Evolutionary conservation across 2,329 filamentous ascomycete species (phyloP), one percentile per base, ranked within the genome.

Genomic region (Fusarium drepaniforme): DNA sequence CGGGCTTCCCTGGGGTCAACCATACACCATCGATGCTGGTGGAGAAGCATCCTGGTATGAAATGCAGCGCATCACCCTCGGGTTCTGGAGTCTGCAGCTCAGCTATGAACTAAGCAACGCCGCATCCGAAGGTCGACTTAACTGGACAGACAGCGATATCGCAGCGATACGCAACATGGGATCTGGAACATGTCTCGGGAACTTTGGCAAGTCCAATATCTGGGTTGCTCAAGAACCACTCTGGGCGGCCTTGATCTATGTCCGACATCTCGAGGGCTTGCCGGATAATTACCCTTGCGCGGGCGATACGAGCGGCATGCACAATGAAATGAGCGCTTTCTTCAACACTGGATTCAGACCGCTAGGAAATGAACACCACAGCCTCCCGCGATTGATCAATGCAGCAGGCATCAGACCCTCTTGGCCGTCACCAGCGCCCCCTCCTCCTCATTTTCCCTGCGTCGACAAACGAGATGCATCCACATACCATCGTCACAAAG

Each of bases 81-180:
- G 72, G 2, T 73, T 74, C 12, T 74, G 68, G 56, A 58, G 58
- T 35, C 62, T 74, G 8, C 65, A 74, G 11, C 33, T 75, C 5
- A 65, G 58, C 35, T 74, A 74, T 21, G 72, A 74, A 21, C 42
- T 74, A 5, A 75, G 72, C 11, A 75, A 72, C 49, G 72, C 72
- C 5, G 46, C 60, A 28, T 53, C 38, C 0, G 72, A 75, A 21
- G 23, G 63, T 2, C 72, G 72, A 2, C 51, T 74, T 6, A 25
- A 13, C n/a, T 74, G 72, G 72, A 23, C 72, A 6, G 6, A 28
- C 1, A 25, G 53, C 0, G 68, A 74, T 21, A 15, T 72, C 2
- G 44, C 66, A 16, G 35, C 23, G 5, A 13, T 74, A 18, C 68
- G 65, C 8, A 51, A 57, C 12, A 75, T 75, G 72, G 62, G 69